Evolutionary conservation across 108 stramenopile species (phyloP).

Genomic region (Phaeodactylum tricornutum): DNA sequence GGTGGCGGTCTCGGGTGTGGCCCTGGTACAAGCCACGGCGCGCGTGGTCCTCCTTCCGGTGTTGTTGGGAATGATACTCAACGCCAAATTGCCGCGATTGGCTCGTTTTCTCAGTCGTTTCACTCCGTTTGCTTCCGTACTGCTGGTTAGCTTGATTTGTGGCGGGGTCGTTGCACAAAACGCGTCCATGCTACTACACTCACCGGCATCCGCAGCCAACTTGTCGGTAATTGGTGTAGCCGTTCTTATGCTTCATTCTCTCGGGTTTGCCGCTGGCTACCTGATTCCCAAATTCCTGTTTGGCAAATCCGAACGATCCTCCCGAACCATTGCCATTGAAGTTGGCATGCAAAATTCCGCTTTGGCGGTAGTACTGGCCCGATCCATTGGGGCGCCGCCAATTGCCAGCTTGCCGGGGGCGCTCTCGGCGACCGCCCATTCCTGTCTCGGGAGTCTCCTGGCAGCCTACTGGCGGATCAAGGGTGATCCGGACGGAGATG

Average conservation of each 20-base stretch:
- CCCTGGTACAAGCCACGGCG: conserved; percentile 62
- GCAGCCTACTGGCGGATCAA: conserved; percentile 85
- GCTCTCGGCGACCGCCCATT: conserved; percentile 82
- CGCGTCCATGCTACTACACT: conserved; percentile 33
- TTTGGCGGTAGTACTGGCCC: conserved; percentile 88
- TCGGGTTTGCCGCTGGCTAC: conserved; percentile 83
- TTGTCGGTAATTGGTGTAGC: conserved; percentile 1
- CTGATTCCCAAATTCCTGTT: conserved; percentile 35
- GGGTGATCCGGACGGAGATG: no score
- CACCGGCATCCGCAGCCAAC: conserved; percentile 13
- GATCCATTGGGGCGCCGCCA: conserved; percentile 71
- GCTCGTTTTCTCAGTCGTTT: conserved; percentile 50
- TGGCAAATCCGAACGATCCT: conserved; percentile 43
- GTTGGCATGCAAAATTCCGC: conserved; percentile 96
- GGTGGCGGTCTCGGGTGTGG: conserved; percentile 53
- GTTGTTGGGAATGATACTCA: conserved; percentile 74
- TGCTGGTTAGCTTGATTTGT: conserved; percentile 85
- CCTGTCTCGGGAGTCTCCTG: conserved; percentile 77
- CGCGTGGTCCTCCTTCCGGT: conserved; percentile 86
- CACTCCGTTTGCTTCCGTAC: conserved; percentile 76
- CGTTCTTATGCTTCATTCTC: conserved; percentile 57
- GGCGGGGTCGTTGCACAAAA: conserved; percentile 82
- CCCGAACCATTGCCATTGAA: conserved; percentile 86
- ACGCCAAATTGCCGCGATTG: conserved; percentile 45
- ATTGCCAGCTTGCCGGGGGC: conserved; percentile 85